phyloP scores from a whole-genome alignment of 306 rosid genomes.

The Rosa rugosa region DNA sequence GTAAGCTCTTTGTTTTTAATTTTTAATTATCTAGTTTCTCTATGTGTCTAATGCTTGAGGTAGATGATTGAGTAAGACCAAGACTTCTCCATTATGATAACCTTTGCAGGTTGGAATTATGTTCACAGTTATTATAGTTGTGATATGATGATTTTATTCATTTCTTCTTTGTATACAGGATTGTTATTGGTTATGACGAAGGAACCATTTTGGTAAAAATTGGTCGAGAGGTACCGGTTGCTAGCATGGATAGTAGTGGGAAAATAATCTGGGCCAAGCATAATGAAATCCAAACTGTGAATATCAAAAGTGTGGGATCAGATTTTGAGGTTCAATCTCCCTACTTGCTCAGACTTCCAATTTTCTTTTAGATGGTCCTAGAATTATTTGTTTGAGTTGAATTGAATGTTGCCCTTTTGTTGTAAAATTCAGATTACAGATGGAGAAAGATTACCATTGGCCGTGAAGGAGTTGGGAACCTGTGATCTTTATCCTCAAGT shows the following conservation, averaged over 20 bases:
- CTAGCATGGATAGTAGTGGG: slow-evolving; percentile 96
- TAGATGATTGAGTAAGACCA: background rate
- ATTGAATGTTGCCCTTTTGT: background rate
- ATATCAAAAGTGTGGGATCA: slow-evolving; percentile 86
- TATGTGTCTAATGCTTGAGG: background rate
- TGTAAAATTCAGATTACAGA: slow-evolving; percentile 65
- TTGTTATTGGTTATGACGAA: slow-evolving; percentile 96
- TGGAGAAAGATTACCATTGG: slow-evolving; percentile 96
- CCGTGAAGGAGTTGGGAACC: slow-evolving; percentile 93
- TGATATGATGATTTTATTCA: background rate
- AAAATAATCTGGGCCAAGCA: slow-evolving; percentile 98
- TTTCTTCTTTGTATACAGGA: slow-evolving; percentile 39
- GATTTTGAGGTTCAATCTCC: slow-evolving; percentile 71
- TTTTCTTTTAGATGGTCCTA: background rate
- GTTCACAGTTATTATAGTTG: background rate
- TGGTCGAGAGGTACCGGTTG: slow-evolving; percentile 96
- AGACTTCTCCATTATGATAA: background rate
- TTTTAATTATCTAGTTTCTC: slow-evolving; percentile 2
- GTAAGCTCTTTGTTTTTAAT: slow-evolving; percentile 42
- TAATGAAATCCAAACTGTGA: slow-evolving; percentile 93
- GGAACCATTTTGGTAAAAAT: slow-evolving; percentile 96
- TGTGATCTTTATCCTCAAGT: slow-evolving; percentile 99
- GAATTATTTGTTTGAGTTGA: slow-evolving; percentile 3
- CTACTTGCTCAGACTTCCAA: slow-evolving; percentile 11
- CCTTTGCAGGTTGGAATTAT: background rate